A percentile compares a stretch with the other conserved stretches of the same genome.
These are phyloP conservation scores for Picea glauca DNA, from an alignment of 75 land plant species.

Conservation along the genomic window DNA sequence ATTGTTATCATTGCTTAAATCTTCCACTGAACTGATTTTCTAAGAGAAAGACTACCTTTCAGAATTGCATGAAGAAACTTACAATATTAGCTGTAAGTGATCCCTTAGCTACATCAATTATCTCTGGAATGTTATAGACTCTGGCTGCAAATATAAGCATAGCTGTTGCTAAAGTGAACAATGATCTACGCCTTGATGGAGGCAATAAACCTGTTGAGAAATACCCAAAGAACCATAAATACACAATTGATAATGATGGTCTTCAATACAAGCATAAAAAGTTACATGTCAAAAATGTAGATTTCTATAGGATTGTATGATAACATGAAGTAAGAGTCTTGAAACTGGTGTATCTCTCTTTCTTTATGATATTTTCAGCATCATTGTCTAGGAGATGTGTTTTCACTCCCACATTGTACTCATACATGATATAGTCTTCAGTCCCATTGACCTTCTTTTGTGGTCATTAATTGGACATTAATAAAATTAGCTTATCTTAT, in stretches of 20 bases:
- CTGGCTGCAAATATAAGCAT: constrained; percentile 80
- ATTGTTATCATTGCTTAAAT: not conserved
- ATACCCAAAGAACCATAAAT: not conserved
- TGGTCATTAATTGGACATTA: too few relatives aligned
- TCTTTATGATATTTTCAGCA: too few relatives aligned
- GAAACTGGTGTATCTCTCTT: not conserved
- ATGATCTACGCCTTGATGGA: constrained; percentile 64
- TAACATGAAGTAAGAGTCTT: not conserved
- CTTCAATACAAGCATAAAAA: not conserved
- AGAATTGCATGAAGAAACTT: constrained; percentile 19
- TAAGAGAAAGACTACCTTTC: not conserved
- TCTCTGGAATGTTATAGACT: constrained; percentile 52
- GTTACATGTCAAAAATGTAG: not conserved
- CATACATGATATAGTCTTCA: too few relatives aligned
- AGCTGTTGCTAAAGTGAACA: constrained; percentile 55
- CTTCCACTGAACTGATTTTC: not conserved
- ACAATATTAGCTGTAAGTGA: constrained; percentile 46
- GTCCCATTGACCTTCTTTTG: too few relatives aligned
- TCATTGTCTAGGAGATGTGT: too few relatives aligned
- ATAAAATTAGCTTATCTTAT: too few relatives aligned
- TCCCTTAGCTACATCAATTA: constrained; percentile 41
- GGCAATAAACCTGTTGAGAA: constrained; percentile 46
- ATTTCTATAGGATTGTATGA: not conserved
- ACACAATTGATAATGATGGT: not conserved
- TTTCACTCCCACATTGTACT: too few relatives aligned